Conservation (phyloP, 2,329 filamentous ascomycete genomes). For the Claviceps sp. region DNA sequence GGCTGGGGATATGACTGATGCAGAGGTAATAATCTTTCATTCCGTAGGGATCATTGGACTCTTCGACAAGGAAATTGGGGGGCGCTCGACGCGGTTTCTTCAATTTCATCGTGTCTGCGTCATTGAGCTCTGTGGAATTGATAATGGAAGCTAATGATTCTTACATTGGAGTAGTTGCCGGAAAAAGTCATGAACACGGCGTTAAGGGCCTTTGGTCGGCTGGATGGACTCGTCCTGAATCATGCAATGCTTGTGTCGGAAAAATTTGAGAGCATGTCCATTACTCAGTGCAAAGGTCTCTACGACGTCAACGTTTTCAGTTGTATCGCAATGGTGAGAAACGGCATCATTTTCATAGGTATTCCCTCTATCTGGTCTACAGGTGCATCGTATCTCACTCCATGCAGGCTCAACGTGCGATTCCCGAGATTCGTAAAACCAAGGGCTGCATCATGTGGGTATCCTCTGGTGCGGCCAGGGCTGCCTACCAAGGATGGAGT, state of each 20-base stretch:
- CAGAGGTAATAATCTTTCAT: constrained; percentile 24
- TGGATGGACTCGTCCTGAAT: constrained; percentile 80
- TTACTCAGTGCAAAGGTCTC: constrained; percentile 58
- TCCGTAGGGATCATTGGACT: too few relatives aligned
- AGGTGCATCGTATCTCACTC: constrained; percentile 1
- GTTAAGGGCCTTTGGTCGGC: constrained; percentile 49
- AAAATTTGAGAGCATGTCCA: constrained; percentile 51
- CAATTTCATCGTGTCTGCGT: too few relatives aligned
- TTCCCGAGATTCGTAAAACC: constrained; percentile 53
- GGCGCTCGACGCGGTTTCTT: too few relatives aligned
- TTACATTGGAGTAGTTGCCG: constrained; percentile 30
- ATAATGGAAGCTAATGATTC: not conserved
- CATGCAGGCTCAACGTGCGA: constrained; percentile 51
- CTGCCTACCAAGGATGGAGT: constrained; percentile 59
- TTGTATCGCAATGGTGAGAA: constrained; percentile 49
- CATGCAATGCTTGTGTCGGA: constrained; percentile 74
- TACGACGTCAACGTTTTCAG: constrained; percentile 87
- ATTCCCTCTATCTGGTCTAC: not conserved
- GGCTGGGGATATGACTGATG: constrained; percentile 40
- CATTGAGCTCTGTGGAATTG: too few relatives aligned
- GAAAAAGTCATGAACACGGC: constrained; percentile 52
- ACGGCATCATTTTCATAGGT: not conserved
- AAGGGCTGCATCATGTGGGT: constrained; percentile 64
- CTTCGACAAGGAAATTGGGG: too few relatives aligned
- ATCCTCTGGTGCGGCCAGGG: constrained; percentile 62